Conservation (phyloP, 164 flowering plant genomes). For the Malania oleifera region DNA sequence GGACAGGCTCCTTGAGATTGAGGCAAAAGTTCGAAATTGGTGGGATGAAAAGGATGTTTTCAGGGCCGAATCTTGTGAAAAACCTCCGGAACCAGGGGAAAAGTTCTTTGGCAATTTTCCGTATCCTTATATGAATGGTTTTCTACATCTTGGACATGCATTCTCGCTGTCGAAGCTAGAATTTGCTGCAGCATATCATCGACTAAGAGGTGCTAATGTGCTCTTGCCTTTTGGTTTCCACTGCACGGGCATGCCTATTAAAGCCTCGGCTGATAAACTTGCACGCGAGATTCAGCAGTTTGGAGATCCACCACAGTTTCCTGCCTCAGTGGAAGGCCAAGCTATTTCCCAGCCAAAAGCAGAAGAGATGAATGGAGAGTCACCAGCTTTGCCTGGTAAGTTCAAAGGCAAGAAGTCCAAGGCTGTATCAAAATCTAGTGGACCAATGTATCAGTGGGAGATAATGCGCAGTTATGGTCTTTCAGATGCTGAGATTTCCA, state of each 20-base stretch:
- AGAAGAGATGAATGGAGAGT: background rate
- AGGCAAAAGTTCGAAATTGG: background rate
- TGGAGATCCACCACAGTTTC: slow-evolving; percentile 1
- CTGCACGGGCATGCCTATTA: slow-evolving; percentile 9
- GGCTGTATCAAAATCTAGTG: slow-evolving; percentile 4
- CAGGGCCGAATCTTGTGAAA: background rate
- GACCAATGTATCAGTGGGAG: slow-evolving; percentile 1
- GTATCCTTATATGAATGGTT: slow-evolving; percentile 4
- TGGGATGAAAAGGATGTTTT: slow-evolving; percentile 6
- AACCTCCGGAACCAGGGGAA: background rate
- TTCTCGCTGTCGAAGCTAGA: slow-evolving; percentile 7
- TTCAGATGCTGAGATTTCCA: slow-evolving; percentile 3
- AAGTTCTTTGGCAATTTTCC: slow-evolving; percentile 7
- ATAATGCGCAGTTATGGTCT: background rate
- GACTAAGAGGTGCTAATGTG: slow-evolving; percentile 4
- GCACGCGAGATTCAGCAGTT: background rate
- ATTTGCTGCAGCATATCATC: slow-evolving; percentile 3
- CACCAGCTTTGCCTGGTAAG: background rate
- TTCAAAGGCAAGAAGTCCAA: slow-evolving; percentile 6
- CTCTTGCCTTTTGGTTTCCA: slow-evolving; percentile 1
- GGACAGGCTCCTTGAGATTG: background rate
- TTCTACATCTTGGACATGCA: slow-evolving; percentile 5
- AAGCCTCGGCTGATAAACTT: slow-evolving; percentile 2
- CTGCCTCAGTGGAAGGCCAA: background rate
- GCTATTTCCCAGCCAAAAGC: background rate